phyloP scores from a whole-genome alignment of 2,329 filamentous ascomycete species.

The Dryadomyces quercivorus region DNA sequence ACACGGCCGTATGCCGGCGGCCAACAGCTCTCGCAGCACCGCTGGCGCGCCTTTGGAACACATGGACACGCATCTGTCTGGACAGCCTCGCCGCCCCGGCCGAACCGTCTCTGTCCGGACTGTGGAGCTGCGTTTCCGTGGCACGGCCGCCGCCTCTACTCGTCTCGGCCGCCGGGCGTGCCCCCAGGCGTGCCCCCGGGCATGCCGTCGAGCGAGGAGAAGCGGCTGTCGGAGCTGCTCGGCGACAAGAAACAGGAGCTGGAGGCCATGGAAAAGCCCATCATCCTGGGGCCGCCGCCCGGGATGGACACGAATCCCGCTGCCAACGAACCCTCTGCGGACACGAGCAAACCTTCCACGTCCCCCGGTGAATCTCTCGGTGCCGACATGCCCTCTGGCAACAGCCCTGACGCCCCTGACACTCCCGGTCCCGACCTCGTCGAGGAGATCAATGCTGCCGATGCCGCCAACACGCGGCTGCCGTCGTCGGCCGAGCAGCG shows the following conservation, averaged over 20 bases:
- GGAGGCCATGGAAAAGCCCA: neutral
- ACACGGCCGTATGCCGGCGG: neutral
- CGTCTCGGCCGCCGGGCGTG: neutral
- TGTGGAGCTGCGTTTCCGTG: neutral
- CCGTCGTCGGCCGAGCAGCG: constrained; percentile 33
- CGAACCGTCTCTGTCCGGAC: neutral
- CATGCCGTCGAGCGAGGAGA: neutral
- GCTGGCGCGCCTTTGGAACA: neutral
- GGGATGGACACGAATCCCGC: no score
- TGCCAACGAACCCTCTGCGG: no score
- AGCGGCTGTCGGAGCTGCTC: neutral
- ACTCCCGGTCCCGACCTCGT: neutral
- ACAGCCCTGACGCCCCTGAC: no score
- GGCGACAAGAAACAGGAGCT: neutral
- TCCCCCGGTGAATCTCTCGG: no score
- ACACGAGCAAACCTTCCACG: no score
- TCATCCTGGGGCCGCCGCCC: no score
- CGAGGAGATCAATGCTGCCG: neutral
- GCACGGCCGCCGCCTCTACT: neutral
- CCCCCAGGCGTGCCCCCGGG: no score
- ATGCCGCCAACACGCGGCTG: constrained; percentile 15
- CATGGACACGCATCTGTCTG: neutral
- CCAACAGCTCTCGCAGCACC: neutral
- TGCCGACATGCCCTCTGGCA: no score
- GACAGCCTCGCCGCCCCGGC: neutral